Percentiles rank a stretch among this genome's conserved stretches.
Evolutionary conservation across 2,329 filamentous ascomycete genomes (phyloP).

Genomic region (Cryphonectria japonica): DNA sequence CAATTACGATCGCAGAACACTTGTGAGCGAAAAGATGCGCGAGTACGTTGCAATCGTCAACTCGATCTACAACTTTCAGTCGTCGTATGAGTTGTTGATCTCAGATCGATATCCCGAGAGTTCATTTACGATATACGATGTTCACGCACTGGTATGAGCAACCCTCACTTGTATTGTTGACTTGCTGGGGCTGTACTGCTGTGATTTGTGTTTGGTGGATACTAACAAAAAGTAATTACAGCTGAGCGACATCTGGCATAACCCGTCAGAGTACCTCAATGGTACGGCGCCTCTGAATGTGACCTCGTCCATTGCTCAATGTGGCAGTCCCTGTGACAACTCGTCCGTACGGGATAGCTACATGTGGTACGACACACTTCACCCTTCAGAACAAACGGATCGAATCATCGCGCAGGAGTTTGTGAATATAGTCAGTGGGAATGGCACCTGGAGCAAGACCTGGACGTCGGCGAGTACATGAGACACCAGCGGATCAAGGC

Average conservation of each 20-base stretch:
- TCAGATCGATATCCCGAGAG: slow-evolving; percentile 50
- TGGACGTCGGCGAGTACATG: slow-evolving; percentile 16
- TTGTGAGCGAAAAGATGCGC: slow-evolving; percentile 54
- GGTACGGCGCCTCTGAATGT: slow-evolving; percentile 57
- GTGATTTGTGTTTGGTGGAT: no score
- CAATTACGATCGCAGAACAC: slow-evolving; percentile 38
- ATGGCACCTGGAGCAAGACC: slow-evolving; percentile 28
- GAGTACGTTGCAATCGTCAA: slow-evolving; percentile 56
- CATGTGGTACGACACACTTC: slow-evolving; percentile 60
- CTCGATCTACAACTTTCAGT: slow-evolving; percentile 54
- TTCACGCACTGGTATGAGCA: slow-evolving; percentile 49
- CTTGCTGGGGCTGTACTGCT: no score
- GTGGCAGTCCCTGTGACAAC: slow-evolving; percentile 43
- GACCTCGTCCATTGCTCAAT: slow-evolving; percentile 52
- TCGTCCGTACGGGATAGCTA: slow-evolving; percentile 49
- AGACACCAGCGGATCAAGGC: neutral
- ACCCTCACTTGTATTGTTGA: no score
- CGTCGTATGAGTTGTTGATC: slow-evolving; percentile 49
- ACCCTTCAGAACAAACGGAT: slow-evolving; percentile 59
- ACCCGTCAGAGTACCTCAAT: slow-evolving; percentile 57
- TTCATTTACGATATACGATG: slow-evolving; percentile 58
- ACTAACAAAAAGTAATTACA: slow-evolving; percentile 31
- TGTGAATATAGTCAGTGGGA: slow-evolving; percentile 53
- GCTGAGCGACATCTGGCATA: slow-evolving; percentile 58
- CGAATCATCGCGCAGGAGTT: slow-evolving; percentile 58